phyloP scores from a whole-genome alignment of 1,284 basidiomycete genomes.

The Blastosporella zonata region DNA sequence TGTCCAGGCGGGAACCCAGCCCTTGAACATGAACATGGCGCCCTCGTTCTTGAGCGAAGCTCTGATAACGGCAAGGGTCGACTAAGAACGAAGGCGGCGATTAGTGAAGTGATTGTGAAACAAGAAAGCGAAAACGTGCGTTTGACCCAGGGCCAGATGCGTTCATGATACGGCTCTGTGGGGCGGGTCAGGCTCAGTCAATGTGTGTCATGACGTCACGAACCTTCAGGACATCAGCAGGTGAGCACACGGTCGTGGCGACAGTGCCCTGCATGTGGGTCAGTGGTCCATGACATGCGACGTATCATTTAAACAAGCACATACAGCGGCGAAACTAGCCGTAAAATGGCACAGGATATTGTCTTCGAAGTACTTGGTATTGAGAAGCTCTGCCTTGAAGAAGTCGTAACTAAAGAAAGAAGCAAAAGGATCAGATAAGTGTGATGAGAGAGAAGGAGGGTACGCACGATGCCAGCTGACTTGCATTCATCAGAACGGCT shows the following conservation, averaged over 20 bases:
- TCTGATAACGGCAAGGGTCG: slow-evolving; percentile 70
- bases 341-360: slow-evolving; percentile 82
- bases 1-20: slow-evolving; percentile 85
- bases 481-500: slow-evolving; percentile 88
- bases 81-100: slow-evolving; percentile 35
- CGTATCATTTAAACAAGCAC: slow-evolving; percentile 31
- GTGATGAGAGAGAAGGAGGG: not conserved
- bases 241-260: slow-evolving; percentile 91
- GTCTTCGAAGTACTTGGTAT: slow-evolving; percentile 70
- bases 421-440: slow-evolving; percentile 1
- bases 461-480: slow-evolving; percentile 82
- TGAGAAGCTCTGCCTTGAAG: slow-evolving; percentile 80
- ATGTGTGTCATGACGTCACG: slow-evolving; percentile 24
- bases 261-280: slow-evolving; percentile 69
- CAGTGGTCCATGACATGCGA: not conserved
- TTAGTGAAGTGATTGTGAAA: not conserved
- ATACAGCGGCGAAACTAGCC: slow-evolving; percentile 80
- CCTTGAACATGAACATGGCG: slow-evolving; percentile 89
- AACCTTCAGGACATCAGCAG: slow-evolving; percentile 87
- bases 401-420: slow-evolving; percentile 70
- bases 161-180: slow-evolving; percentile 82
- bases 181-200: not conserved
- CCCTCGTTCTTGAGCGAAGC: slow-evolving; percentile 78
- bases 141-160: slow-evolving; percentile 77
- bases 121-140: slow-evolving; percentile 37